phyloP scores from a whole-genome alignment of 345 rosid genomes.

The Citrus glauca region DNA sequence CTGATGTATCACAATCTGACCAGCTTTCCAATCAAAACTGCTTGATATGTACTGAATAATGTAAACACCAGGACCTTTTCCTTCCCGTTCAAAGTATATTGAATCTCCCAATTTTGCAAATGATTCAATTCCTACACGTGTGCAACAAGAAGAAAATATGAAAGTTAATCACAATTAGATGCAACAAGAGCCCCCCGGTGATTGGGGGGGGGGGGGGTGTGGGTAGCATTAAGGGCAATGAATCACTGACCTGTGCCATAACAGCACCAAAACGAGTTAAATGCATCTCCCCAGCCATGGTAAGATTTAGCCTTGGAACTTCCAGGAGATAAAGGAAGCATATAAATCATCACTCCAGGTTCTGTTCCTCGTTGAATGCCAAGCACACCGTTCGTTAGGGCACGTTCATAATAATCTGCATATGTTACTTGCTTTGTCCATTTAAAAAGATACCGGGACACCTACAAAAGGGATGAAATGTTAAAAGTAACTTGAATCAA shows the following conservation, averaged over 20 bases:
- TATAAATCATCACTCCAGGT: slow-evolving; percentile 51
- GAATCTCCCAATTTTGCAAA: slow-evolving; percentile 96
- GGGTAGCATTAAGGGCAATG: neutral
- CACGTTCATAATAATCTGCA: slow-evolving; percentile 56
- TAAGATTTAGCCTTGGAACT: slow-evolving; percentile 37
- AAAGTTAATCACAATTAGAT: too few species aligned
- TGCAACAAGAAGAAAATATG: neutral
- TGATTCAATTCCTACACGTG: slow-evolving; percentile 69
- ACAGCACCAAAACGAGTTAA: slow-evolving; percentile 50
- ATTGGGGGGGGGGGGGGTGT: too few species aligned
- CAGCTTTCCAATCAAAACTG: slow-evolving; percentile 63
- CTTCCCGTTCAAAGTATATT: slow-evolving; percentile 80
- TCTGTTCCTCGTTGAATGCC: slow-evolving; percentile 53
- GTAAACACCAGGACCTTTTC: slow-evolving; percentile 58
- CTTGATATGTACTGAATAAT: slow-evolving; percentile 81
- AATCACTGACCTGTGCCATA: slow-evolving; percentile 44
- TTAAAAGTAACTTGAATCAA: too few species aligned
- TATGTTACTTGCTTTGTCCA: slow-evolving; percentile 55
- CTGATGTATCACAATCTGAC: slow-evolving; percentile 50
- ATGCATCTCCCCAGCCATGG: slow-evolving; percentile 48
- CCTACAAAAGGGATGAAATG: slow-evolving; percentile 12
- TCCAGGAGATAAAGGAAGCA: slow-evolving; percentile 49
- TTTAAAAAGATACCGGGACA: slow-evolving; percentile 44
- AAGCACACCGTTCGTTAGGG: slow-evolving; percentile 47
- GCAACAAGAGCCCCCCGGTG: too few species aligned